Evolutionary conservation across 2,329 filamentous ascomycete species (phyloP).

Genomic region (Moelleriella libera): DNA sequence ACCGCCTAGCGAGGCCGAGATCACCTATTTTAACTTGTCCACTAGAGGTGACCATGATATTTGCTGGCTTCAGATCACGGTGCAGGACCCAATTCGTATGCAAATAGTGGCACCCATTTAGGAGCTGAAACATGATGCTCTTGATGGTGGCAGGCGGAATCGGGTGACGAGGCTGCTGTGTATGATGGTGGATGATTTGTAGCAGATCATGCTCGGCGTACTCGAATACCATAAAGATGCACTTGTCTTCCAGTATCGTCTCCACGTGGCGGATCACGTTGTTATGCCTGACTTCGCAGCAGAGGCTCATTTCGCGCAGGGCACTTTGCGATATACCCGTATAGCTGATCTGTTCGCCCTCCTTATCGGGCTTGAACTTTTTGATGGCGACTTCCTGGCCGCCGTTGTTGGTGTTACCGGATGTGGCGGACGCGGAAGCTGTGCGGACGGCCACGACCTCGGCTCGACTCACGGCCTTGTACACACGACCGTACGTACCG

Average conservation of each 20-base stretch:
- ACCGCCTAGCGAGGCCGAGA: conserved; percentile 78
- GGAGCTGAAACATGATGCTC: conserved; percentile 87
- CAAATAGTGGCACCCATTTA: conserved; percentile 88
- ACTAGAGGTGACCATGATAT: conserved; percentile 90
- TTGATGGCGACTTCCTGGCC: conserved; percentile 88
- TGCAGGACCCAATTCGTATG: conserved; percentile 97
- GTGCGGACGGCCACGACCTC: conserved; percentile 2
- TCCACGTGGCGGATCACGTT: conserved; percentile 88
- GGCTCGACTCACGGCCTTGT: conserved; percentile 69
- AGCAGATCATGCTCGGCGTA: conserved; percentile 95
- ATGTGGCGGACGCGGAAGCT: conserved; percentile 1
- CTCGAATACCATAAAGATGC: conserved; percentile 99
- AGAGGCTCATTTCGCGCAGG: conserved; percentile 93
- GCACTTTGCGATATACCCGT: conserved; percentile 96
- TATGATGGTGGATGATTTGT: conserved; percentile 97
- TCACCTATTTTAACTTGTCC: conserved; percentile 94
- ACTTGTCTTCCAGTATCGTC: conserved; percentile 96
- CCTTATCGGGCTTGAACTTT: conserved; percentile 98
- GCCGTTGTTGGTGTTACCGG: conserved; percentile 30
- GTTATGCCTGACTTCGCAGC: conserved; percentile 74
- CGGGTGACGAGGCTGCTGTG: conserved; percentile 70
- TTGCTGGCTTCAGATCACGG: conserved; percentile 91
- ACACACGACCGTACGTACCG: conserved; percentile 93
- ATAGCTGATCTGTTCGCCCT: conserved; percentile 87
- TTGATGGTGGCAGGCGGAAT: conserved; percentile 84